Evolutionary conservation across 306 rosid genomes (phyloP).

Genomic region (Cucurbita maxima): DNA sequence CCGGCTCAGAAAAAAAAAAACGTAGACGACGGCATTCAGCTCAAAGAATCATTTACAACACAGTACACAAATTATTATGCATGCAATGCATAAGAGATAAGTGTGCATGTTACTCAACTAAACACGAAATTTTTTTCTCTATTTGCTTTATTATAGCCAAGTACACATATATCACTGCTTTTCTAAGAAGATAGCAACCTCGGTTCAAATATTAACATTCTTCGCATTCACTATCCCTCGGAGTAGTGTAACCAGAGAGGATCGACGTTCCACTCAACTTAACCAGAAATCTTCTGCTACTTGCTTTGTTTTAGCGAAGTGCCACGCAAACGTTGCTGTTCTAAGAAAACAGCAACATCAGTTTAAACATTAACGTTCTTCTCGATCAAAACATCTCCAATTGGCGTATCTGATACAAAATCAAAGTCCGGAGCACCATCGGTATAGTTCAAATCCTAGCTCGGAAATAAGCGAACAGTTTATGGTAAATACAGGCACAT

Average conservation of each 20-base stretch:
- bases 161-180: not conserved
- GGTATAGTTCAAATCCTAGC: not conserved
- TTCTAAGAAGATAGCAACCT: not conserved
- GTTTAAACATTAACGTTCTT: not conserved
- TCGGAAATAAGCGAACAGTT: not conserved
- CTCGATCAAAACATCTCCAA: not conserved
- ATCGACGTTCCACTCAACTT: not conserved
- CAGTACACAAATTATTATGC: not conserved
- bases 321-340: not conserved
- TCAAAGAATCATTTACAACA: not conserved
- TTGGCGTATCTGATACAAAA: not conserved
- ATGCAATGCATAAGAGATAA: not conserved
- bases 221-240: not conserved
- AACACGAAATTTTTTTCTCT: not conserved
- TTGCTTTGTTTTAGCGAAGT: not conserved
- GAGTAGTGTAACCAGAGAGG: not conserved
- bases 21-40: not conserved
- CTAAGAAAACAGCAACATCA: not conserved
- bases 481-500: not conserved
- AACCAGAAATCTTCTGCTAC: not conserved
- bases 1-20: not conserved
- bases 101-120: not conserved
- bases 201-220: not conserved
- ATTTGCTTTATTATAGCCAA: not conserved
- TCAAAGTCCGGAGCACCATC: not conserved